phyloP scores from a whole-genome alignment of 495 filamentous ascomycete species.

The Ascodesmis nigricans region DNA sequence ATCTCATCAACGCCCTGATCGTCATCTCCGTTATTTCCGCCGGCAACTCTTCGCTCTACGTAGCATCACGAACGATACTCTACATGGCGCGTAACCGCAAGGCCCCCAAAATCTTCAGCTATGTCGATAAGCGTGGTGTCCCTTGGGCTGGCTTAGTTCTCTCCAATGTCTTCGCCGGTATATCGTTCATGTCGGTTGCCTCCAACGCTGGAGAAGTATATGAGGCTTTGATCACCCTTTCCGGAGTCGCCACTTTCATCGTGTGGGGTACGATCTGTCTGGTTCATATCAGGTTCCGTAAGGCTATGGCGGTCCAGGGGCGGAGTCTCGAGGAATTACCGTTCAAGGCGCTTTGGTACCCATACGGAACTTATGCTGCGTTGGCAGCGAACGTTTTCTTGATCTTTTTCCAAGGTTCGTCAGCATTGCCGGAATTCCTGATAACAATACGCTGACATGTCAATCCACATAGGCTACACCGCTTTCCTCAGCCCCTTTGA shows the following conservation, averaged over 20 bases:
- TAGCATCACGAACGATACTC: conserved; percentile 40
- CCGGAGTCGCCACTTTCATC: conserved; percentile 41
- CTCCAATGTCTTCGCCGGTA: conserved; percentile 40
- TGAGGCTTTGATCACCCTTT: conserved; percentile 26
- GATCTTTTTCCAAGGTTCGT: conserved; percentile 41
- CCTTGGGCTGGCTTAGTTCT: conserved; percentile 40
- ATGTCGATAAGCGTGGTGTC: conserved; percentile 40
- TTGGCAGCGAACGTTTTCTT: conserved; percentile 39
- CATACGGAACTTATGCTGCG: conserved; percentile 40
- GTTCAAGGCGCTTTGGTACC: conserved; percentile 36
- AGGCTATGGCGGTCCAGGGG: conserved; percentile 34
- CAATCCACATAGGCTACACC: conserved; percentile 26
- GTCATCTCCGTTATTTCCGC: conserved; percentile 47
- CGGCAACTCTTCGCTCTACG: conserved; percentile 46
- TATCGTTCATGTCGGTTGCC: conserved; percentile 43
- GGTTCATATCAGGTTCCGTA: conserved; percentile 45
- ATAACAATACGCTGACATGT: background rate
- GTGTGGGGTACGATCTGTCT: conserved; percentile 45
- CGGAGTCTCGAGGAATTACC: conserved; percentile 31
- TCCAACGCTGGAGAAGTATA: conserved; percentile 35
- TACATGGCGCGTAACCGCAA: conserved; percentile 43
- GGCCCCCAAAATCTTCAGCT: conserved; percentile 42
- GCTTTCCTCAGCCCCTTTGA: conserved; percentile 34
- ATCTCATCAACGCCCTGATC: conserved; percentile 53
- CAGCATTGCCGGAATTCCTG: no score